Base-by-base conservation (phyloP, 192 early-diverging fungal species). In the Dissophora globulifera region DNA sequence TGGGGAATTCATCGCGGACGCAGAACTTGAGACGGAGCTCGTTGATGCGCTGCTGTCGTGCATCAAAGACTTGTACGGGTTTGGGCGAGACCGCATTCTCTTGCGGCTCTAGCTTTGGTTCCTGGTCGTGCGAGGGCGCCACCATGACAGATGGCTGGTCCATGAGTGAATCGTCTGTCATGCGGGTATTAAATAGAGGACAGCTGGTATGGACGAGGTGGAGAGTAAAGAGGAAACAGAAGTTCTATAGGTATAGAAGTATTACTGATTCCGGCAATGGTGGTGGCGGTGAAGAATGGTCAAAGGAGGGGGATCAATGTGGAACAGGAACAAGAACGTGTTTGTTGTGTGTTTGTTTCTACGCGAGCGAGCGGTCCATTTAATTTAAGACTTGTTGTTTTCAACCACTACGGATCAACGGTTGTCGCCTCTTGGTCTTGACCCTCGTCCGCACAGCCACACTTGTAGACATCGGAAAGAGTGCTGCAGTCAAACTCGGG, bases 21-120 rank as follows among this genome's bases (percentile, higher is more conserved):
- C 91, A 95, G 62, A 96, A 95, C 79, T 92, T 85, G n/a, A 94
- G 74, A 1, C 95, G 88, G 87, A 95, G 88, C 45, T 84, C 72
- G 47, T 89, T 93, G 43, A 95, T 81, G 90, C 93, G 92, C 49
- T 86, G 88, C 53, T 93, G 93, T 62, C 72, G 57, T 27, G 62
- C 72, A 76, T 76, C 64, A 50, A 76, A 76, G 9, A 76, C 72
- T 43, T 58, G 56, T 23, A 47, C 63, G 22, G 58, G 51, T 12
- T 66, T 67, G 8, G 58, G 30, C 0, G 58, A 11, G 17, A 59
- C 11, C 8, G 16, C 25, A 15, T 35, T 25, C 51, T 69, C 67
- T n/a, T 51, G 26, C 10, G 31, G 31, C 19, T 60, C 58, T 32
- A 42, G 45, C 17, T 49, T 17, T 27, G 31, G 50, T 31, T 47